These are phyloP conservation scores for Arthrocladium fulminans DNA, from an alignment of 2,329 filamentous ascomycete genomes.

Conservation along the genomic window DNA sequence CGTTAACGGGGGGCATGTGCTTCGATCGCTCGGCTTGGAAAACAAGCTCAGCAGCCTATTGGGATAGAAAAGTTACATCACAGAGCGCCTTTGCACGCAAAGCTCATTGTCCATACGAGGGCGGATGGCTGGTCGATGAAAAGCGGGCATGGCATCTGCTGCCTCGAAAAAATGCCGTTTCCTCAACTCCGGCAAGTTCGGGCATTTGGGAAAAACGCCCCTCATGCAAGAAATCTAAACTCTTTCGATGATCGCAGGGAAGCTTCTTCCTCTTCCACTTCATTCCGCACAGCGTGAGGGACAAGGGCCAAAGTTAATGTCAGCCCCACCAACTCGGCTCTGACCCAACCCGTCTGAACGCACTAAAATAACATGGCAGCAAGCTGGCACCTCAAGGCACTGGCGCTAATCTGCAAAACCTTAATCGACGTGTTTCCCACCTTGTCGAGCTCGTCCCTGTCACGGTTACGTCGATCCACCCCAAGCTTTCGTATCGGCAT, in stretches of 20 bases:
- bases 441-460: slow-evolving; percentile 2
- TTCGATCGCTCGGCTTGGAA: not conserved
- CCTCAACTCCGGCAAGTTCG: not conserved
- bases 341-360: not conserved
- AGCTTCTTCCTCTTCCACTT: not conserved
- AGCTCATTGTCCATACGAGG: not conserved
- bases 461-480: too few relatives aligned
- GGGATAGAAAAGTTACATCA: not conserved
- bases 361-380: not conserved
- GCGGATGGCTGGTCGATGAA: not conserved
- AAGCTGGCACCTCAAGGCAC: not conserved
- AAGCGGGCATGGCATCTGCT: not conserved
- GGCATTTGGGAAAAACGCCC: too few relatives aligned
- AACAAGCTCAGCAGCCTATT: not conserved
- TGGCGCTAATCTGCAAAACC: not conserved
- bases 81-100: too few relatives aligned
- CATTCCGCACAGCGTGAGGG: not conserved
- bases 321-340: not conserved
- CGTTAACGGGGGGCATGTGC: not conserved
- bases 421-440: not conserved
- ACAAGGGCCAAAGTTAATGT: not conserved
- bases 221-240: not conserved
- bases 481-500: too few relatives aligned
- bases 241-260: too few relatives aligned
- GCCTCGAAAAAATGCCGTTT: not conserved